Conservation (phyloP, 495 filamentous ascomycete species). For the Penicillium paradoxum region DNA sequence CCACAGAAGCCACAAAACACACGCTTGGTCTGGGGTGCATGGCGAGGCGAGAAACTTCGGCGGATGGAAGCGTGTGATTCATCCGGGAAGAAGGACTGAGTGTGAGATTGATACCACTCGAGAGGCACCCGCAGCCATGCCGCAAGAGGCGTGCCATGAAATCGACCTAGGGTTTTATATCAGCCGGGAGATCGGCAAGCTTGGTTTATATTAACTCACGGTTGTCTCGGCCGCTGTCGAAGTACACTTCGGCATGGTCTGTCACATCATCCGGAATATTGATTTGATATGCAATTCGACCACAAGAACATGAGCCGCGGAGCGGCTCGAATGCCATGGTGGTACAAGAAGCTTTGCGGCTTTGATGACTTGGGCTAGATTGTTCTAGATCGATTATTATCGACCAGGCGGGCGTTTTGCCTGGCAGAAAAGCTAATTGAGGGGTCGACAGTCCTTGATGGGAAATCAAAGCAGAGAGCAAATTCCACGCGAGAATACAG, state of each 20-base stretch:
- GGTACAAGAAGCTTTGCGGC: constrained; percentile 2
- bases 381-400: background rate
- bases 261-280: constrained; percentile 53
- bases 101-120: constrained; percentile 64
- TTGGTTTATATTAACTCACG: constrained; percentile 45
- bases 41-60: constrained; percentile 58
- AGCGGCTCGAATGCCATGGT: constrained; percentile 46
- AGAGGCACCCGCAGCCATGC: constrained; percentile 80
- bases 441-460: background rate
- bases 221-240: constrained; percentile 59
- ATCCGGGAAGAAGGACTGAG: constrained; percentile 68
- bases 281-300: constrained; percentile 76
- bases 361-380: background rate
- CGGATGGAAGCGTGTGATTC: constrained; percentile 70
- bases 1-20: constrained; percentile 91
- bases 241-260: constrained; percentile 60
- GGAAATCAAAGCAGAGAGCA: background rate
- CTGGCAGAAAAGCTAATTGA: background rate
- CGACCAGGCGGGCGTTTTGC: background rate
- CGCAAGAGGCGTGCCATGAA: constrained; percentile 64
- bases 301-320: constrained; percentile 75
- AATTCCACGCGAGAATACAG: background rate
- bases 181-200: constrained; percentile 8
- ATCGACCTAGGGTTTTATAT: constrained; percentile 45
- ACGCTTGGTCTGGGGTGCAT: constrained; percentile 56